Conservation (phyloP, 2,329 filamentous ascomycete genomes). For the Myrmaecium sp. region DNA sequence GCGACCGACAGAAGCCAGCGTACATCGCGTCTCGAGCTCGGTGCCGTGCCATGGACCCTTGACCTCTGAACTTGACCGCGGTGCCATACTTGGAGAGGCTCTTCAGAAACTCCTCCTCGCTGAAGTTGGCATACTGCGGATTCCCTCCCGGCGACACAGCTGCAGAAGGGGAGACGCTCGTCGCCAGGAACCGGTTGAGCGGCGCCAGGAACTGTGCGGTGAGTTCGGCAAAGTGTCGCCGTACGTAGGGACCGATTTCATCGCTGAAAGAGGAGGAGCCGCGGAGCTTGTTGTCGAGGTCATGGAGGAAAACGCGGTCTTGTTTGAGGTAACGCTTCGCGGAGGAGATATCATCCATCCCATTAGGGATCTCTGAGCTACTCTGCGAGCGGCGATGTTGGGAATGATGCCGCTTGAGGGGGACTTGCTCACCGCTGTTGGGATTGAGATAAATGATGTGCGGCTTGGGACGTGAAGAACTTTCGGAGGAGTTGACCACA, state of each 20-base stretch:
- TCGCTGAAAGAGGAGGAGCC: conserved; percentile 1
- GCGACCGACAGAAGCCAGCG: conserved; percentile 18
- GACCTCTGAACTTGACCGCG: conserved; percentile 21
- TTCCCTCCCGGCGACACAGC: conserved; percentile 18
- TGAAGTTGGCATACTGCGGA: conserved; percentile 22
- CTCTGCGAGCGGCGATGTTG: conserved; percentile 15
- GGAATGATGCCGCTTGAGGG: conserved; percentile 19
- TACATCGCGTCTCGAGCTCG: conserved; percentile 19
- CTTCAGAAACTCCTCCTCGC: conserved; percentile 17
- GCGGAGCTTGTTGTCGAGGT: conserved; percentile 15
- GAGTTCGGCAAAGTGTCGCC: conserved; percentile 24
- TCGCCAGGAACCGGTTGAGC: conserved; percentile 23
- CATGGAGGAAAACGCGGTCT: conserved; percentile 15
- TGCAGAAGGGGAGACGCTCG: conserved; percentile 12
- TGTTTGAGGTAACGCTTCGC: conserved; percentile 22
- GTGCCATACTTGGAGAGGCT: conserved; percentile 23
- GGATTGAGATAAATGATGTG: conserved; percentile 23
- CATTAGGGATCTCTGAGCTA: conserved; percentile 21
- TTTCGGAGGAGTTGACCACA: conserved; percentile 17
- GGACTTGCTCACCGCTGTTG: conserved; percentile 17
- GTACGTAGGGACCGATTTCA: conserved; percentile 20
- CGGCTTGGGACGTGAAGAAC: conserved; percentile 15
- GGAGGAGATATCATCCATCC: conserved; percentile 19
- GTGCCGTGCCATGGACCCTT: conserved; percentile 21
- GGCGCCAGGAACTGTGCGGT: conserved; percentile 24